A percentile compares a stretch with the other conserved stretches of the same genome.
Evolutionary conservation across 2,329 filamentous ascomycete genomes (phyloP).

Genomic region (Diaporthe citrichinensis): DNA sequence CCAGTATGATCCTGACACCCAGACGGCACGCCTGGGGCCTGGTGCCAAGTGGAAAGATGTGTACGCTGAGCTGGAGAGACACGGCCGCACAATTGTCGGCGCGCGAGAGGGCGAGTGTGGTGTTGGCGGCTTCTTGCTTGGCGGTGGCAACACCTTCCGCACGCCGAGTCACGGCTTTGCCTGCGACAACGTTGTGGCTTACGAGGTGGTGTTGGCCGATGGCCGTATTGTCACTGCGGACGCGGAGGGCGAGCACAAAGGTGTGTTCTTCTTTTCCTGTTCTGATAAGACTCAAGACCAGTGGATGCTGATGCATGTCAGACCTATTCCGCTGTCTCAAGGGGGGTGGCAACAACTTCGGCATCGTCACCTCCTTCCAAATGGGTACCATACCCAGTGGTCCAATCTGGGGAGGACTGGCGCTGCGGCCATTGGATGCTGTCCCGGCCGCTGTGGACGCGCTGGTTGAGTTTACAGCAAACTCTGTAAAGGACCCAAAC

Average conservation of each 20-base stretch:
- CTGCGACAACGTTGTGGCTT: constrained; percentile 57
- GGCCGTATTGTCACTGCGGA: constrained; percentile 47
- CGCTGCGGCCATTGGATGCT: background rate
- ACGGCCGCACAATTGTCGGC: constrained; percentile 46
- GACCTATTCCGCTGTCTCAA: constrained; percentile 45
- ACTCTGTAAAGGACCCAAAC: background rate
- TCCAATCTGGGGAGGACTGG: background rate
- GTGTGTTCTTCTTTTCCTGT: background rate
- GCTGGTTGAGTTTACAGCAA: background rate
- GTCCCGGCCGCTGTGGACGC: background rate
- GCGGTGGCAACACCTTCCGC: constrained; percentile 50
- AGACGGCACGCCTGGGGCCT: constrained; percentile 52
- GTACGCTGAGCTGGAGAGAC: constrained; percentile 52
- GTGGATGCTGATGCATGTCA: background rate
- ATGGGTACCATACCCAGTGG: background rate
- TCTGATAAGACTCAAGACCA: too few relatives aligned
- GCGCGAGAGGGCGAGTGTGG: constrained; percentile 48
- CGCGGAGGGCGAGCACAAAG: constrained; percentile 35
- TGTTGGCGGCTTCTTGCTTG: constrained; percentile 48
- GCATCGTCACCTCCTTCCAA: constrained; percentile 40
- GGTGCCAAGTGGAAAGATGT: constrained; percentile 55
- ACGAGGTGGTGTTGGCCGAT: constrained; percentile 57
- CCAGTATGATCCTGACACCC: constrained; percentile 48
- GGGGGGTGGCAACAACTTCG: constrained; percentile 46
- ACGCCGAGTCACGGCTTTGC: constrained; percentile 52